Conservation (phyloP, 495 filamentous ascomycete genomes). For the Aspergillus steynii region DNA sequence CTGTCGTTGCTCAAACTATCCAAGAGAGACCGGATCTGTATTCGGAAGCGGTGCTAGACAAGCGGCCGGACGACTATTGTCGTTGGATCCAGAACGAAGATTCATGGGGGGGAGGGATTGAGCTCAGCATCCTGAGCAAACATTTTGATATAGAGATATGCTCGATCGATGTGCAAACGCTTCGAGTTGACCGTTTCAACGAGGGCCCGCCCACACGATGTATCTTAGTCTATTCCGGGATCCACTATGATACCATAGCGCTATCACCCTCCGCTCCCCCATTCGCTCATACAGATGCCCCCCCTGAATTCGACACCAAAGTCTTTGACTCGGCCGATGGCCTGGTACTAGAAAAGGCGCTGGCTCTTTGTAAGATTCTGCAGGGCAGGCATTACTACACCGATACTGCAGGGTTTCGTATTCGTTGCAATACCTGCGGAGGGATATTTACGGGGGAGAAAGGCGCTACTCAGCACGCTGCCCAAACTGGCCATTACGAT, state of each 20-base stretch:
- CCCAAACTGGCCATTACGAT: slow-evolving; percentile 64
- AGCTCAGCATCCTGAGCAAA: slow-evolving; percentile 80
- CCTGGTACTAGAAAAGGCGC: slow-evolving; percentile 65
- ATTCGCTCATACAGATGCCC: slow-evolving; percentile 54
- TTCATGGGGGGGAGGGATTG: slow-evolving; percentile 91
- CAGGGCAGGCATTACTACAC: slow-evolving; percentile 82
- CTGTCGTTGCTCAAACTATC: slow-evolving; percentile 79
- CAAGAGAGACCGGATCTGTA: slow-evolving; percentile 70
- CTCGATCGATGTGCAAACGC: slow-evolving; percentile 74
- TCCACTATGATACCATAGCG: slow-evolving; percentile 94
- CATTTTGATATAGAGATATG: slow-evolving; percentile 87
- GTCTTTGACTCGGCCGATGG: slow-evolving; percentile 73
- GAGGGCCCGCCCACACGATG: slow-evolving; percentile 69
- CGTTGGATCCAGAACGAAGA: slow-evolving; percentile 77
- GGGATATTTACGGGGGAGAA: slow-evolving; percentile 73
- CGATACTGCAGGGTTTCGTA: slow-evolving; percentile 79
- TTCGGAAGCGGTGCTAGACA: slow-evolving; percentile 72
- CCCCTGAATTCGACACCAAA: slow-evolving; percentile 73
- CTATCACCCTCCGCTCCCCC: slow-evolving; percentile 65
- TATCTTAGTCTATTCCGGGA: slow-evolving; percentile 88
- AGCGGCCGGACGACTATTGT: slow-evolving; percentile 74
- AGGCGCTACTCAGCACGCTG: slow-evolving; percentile 67
- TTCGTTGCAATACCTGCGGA: slow-evolving; percentile 77
- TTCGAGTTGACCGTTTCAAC: slow-evolving; percentile 75
- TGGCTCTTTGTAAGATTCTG: slow-evolving; percentile 70